Evolutionary conservation across 371 early-diverging fungal species (phyloP), one percentile per base, ranked within the genome.

Genomic region (Rhizopus arrhizus): DNA sequence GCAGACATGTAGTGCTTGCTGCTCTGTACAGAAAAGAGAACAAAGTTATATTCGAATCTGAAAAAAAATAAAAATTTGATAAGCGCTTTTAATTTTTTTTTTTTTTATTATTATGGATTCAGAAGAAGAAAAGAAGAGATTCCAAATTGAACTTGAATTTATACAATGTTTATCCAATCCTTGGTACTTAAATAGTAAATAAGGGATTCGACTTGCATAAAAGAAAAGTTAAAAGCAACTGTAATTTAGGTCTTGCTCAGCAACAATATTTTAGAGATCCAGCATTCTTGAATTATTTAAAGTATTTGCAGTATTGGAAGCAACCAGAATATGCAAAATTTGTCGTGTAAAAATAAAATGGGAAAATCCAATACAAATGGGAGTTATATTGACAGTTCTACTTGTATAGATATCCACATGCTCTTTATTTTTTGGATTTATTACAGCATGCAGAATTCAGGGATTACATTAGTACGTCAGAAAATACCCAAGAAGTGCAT

Each of bases 141-240:
- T 95, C 65, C 87, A 90, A 64, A 85, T 94, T 15, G 97, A 97
- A 75, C 85, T 97, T 28, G 96, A 97, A 78, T 97, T 97, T 79
- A 84, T 97, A 12, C 95, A 95, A 73, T 93, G 93, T 58, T 76
- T 97, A 13, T 83, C 96, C n/a, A 97, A 96, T 73, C 96, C 96
- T 28, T 89, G 89, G 88, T 97, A 96, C 59, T 77, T 97, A 32
- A 92, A 95, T 70, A 86, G 88, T 89, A 83, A 53, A 77, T n/a
- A 45, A 15, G 40, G 40, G 5, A 33, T 31, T 34, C 22, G 22
- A 22, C 22, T 22, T 22, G 22, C 22, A 22, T 22, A 22, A 22
- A 22, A 22, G 2, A 22, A 22, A 22, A 22, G 22, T 22, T 22
- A 22, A 22, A 22, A 22, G 32, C 32, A 45, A 29, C 9, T 46